Evolutionary conservation across 805 yeast genomes (phyloP), one percentile per base, ranked within the genome.

Genomic region (Myxozyma melibiosi): DNA sequence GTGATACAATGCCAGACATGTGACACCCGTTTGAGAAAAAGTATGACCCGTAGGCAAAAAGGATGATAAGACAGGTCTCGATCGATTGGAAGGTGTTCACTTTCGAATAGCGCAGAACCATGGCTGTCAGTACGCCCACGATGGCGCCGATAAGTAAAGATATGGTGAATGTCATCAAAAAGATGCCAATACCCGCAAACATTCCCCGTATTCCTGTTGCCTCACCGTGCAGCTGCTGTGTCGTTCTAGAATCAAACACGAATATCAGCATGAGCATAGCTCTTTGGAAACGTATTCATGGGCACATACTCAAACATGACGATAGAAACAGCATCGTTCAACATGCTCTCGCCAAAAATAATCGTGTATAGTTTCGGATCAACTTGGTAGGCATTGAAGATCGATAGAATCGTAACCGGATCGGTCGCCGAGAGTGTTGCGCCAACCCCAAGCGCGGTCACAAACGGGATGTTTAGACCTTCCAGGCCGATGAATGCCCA

Each of bases 11-110:
- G 44, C 99, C 99, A 4, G 98, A 91, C 99, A 94, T 94, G 71
- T 95, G 99, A 67, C 98, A 95, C 48, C 99, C 99, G 69, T 94
- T 94, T 41, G 98, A 91, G 73, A 94, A 94, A 77, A 94, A 94
- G 73, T 94, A 94, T 0, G 97, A 90, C 67, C 90, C 96, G 71
- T 94, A 94, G 16, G 98, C 97, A 70, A 91, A 84, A 65, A 94
- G 74, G 43, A 94, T 74, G 28, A 94, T 96, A 53, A 94, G 71
- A 71, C 98, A 95, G 28, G 97, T 88, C 76, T 94, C 99, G 67
- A 94, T 89, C 71, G 90, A 95, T n/a, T 98, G 98, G 71, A 88
- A 90, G 66, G 98, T 78, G 74, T 98, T 80, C 49, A 94, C 84
- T 67, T 90, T 95, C 2, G 97, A 86, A 71, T 94, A 98, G 68